These are phyloP conservation scores for Aspergillus sp. DNA, from an alignment of 2,329 filamentous ascomycete genomes.

Conservation along the genomic window DNA sequence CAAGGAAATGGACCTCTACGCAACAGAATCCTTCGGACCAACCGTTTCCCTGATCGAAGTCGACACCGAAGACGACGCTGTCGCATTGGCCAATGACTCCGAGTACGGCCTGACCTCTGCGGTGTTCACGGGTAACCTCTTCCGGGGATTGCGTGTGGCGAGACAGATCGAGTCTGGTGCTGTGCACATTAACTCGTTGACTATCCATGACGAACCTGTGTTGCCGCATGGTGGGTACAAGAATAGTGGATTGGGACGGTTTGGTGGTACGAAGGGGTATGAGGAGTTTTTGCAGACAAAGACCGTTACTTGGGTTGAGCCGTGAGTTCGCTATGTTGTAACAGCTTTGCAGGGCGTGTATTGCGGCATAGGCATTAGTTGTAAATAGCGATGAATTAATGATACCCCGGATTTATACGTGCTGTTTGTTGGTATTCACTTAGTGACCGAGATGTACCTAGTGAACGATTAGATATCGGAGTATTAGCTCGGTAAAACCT, in stretches of 20 bases:
- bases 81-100: constrained; percentile 70
- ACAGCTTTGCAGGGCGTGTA: too few species aligned
- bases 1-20: constrained; percentile 67
- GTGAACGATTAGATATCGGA: too few species aligned
- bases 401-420: background rate
- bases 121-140: constrained; percentile 65
- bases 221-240: constrained; percentile 59
- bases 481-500: too few species aligned
- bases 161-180: constrained; percentile 59
- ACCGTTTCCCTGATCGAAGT: constrained; percentile 62
- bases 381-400: background rate
- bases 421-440: too few species aligned
- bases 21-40: constrained; percentile 71
- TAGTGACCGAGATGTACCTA: too few species aligned
- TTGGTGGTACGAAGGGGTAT: constrained; percentile 45
- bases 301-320: constrained; percentile 34
- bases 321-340: background rate
- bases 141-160: constrained; percentile 53
- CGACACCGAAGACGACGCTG: constrained; percentile 58
- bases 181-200: constrained; percentile 60
- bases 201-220: constrained; percentile 54
- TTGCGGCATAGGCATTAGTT: background rate
- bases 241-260: constrained; percentile 53
- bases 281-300: constrained; percentile 55
- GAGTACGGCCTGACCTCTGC: constrained; percentile 68